These are phyloP conservation scores for Flagelloscypha sp. DNA, from an alignment of 768 basidiomycete species.

Conservation along the genomic window DNA sequence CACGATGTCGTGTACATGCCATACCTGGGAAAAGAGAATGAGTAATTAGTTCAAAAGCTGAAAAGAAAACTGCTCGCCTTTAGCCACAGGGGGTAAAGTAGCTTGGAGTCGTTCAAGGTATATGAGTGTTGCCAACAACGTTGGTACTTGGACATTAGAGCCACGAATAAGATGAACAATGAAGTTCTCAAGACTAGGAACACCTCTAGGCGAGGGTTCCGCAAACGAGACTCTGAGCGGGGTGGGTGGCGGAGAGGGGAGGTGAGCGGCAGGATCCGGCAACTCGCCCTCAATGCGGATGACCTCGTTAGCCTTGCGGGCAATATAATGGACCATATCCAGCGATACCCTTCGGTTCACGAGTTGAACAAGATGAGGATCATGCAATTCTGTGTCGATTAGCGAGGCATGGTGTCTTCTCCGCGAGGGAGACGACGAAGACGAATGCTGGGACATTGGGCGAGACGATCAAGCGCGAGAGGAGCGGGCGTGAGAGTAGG, in stretches of 20 bases:
- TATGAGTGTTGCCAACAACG: constrained; percentile 82
- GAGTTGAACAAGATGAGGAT: constrained; percentile 73
- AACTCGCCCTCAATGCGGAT: constrained; percentile 61
- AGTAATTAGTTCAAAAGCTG: background rate
- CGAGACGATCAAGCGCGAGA: too few relatives aligned
- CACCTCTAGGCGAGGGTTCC: constrained; percentile 14
- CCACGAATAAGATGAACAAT: constrained; percentile 71
- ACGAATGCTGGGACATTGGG: background rate
- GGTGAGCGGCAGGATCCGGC: constrained; percentile 19
- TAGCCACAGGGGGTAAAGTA: constrained; percentile 76
- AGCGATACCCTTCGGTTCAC: constrained; percentile 68
- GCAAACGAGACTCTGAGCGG: constrained; percentile 35
- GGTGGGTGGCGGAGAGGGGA: constrained; percentile 64
- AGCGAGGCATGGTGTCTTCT: constrained; percentile 82
- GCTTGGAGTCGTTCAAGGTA: constrained; percentile 82
- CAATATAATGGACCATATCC: constrained; percentile 84
- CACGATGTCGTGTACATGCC: constrained; percentile 88
- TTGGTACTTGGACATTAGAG: constrained; percentile 86
- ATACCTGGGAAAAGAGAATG: constrained; percentile 36
- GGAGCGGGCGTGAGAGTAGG: too few relatives aligned
- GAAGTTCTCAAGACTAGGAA: constrained; percentile 56
- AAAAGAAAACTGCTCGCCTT: constrained; percentile 48
- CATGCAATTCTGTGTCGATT: constrained; percentile 65
- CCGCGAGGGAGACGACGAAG: background rate
- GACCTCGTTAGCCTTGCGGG: constrained; percentile 66